Percentiles rank a stretch among this genome's conserved stretches.
These are phyloP conservation scores for Boletus bicolor DNA, from an alignment of 768 basidiomycete species.

Conservation along the genomic window DNA sequence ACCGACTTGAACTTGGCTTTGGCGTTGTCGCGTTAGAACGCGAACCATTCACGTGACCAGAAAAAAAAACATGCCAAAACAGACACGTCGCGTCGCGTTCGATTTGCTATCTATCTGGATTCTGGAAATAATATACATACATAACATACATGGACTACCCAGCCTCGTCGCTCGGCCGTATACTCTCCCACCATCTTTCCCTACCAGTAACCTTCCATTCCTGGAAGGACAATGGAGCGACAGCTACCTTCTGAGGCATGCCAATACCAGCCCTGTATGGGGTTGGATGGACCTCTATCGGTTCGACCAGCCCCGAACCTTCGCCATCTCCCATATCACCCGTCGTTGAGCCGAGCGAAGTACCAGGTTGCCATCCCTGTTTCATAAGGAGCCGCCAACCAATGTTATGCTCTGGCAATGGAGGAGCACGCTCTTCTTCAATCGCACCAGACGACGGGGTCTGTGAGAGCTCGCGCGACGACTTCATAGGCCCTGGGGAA, in stretches of 20 bases:
- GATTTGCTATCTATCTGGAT: no score
- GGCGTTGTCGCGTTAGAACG: slow-evolving; percentile 33
- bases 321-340: slow-evolving; percentile 1
- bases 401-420: slow-evolving; percentile 56
- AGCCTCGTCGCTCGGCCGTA: background rate
- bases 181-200: slow-evolving; percentile 40
- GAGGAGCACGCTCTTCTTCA: slow-evolving; percentile 28
- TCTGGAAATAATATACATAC: background rate
- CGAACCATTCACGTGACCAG: slow-evolving; percentile 39
- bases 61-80: slow-evolving; percentile 33
- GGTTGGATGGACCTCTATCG: slow-evolving; percentile 47
- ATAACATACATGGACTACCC: background rate
- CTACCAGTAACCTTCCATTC: slow-evolving; percentile 33
- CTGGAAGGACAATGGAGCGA: slow-evolving; percentile 2
- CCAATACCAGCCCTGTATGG: slow-evolving; percentile 57
- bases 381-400: slow-evolving; percentile 67
- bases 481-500: slow-evolving; percentile 14
- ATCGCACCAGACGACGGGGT: slow-evolving; percentile 18
- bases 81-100: slow-evolving; percentile 33
- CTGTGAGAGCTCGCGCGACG: slow-evolving; percentile 18
- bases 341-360: slow-evolving; percentile 27
- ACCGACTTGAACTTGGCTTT: slow-evolving; percentile 16
- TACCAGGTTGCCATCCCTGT: slow-evolving; percentile 76
- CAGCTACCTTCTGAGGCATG: slow-evolving; percentile 24
- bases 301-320: slow-evolving; percentile 46